phyloP scores from a whole-genome alignment of 2,329 filamentous ascomycete genomes.

The Simplicillium sp. region DNA sequence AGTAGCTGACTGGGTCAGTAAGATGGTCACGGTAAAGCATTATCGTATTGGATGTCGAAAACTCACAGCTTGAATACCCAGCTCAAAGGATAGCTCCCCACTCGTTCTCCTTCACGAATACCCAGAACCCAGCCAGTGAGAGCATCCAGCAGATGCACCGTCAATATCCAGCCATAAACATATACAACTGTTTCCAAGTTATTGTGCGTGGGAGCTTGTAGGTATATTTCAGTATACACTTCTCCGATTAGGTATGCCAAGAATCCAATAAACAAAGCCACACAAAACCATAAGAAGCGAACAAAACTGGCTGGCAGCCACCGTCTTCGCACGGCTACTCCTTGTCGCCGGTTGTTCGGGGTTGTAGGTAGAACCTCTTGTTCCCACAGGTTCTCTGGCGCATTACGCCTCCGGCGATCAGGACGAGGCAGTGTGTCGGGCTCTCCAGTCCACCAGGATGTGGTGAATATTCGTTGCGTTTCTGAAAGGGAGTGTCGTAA shows the following conservation, averaged over 20 bases:
- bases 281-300: conserved; percentile 60
- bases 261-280: conserved; percentile 51
- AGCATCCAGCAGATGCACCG: conserved; percentile 54
- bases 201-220: conserved; percentile 56
- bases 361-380: conserved; percentile 20
- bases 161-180: conserved; percentile 61
- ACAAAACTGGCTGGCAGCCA: conserved; percentile 60
- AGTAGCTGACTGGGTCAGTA: conserved; percentile 38
- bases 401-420: conserved; percentile 29
- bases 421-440: conserved; percentile 34
- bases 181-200: conserved; percentile 59
- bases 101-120: conserved; percentile 54
- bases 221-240: conserved; percentile 59
- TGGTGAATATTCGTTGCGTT: conserved; percentile 58
- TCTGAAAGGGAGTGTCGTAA: conserved; percentile 53
- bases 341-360: conserved; percentile 15
- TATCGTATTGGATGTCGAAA: not conserved
- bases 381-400: conserved; percentile 26
- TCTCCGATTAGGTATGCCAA: conserved; percentile 60
- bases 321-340: conserved; percentile 33
- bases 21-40: not conserved
- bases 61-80: conserved; percentile 62
- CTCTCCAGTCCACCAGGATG: conserved; percentile 56
- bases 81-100: conserved; percentile 60
- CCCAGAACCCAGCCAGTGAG: conserved; percentile 59